Evolutionary conservation across 805 yeast species (phyloP), one percentile per base, ranked within the genome.

Genomic region (Komagataella ulmi): DNA sequence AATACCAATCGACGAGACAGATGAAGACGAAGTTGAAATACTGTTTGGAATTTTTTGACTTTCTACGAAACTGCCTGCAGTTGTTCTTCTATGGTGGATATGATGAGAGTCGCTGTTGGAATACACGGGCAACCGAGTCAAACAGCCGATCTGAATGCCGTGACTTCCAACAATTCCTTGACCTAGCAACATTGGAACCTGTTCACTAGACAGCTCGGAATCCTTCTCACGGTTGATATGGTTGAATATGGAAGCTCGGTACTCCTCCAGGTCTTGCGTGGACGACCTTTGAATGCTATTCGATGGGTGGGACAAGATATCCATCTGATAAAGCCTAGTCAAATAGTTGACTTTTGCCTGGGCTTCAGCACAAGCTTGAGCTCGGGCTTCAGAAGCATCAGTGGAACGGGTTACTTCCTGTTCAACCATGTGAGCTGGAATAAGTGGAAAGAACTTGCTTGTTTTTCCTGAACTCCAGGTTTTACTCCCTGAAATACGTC

Each of bases 61-160:
- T 23, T 50, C 50, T 51, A 54, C 53, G 17, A 52, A 48, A 24
- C 52, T 49, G 12, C 54, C 57, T 51, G 51, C 53, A 17, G 55
- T 53, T 49, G 50, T 54, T 49, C 54, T 43, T n/a, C 24, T 43
- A 17, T 50, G 44, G 36, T 23, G 40, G 21, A 40, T 49, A 44
- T 55, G 57, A 24, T 55, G 54, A 6, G 47, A 18, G 14, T 47
- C 49, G 30, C 43, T 30, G 44, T n/a, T 40, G 23, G 64, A 66
- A 50, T 68, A 68, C 17, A 62, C 60, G 7, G 72, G 72, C 14
- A 64, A 53, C 51, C 65, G 66, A 45, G 58, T 59, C 17, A 68
- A 52, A 8, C 67, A 59, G 17, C 54, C 57, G 23, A 66, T 51
- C 17, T 65, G 68, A 2, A 68, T 57, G 7, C 70, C 71, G 3